phyloP scores from a whole-genome alignment of 2,329 filamentous ascomycete species.

The Aspergillus fijiensis region DNA sequence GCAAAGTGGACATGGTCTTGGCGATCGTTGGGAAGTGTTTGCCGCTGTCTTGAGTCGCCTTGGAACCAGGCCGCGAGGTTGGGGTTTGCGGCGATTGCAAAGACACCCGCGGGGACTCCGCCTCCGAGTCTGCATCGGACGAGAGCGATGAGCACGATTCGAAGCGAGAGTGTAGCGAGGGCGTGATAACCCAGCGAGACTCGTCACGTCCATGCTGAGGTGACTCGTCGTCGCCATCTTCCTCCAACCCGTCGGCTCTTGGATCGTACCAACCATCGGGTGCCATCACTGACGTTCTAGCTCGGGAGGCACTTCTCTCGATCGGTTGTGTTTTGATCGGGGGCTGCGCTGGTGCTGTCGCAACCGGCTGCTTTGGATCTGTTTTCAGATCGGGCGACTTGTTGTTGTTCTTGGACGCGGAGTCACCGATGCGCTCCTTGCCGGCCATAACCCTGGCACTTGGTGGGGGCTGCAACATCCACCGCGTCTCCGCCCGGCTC shows the following conservation, averaged over 20 bases:
- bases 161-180: constrained; percentile 28
- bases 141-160: constrained; percentile 34
- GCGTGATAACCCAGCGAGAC: constrained; percentile 22
- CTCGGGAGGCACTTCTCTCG: neutral
- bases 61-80: constrained; percentile 38
- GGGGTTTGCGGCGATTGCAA: constrained; percentile 38
- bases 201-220: constrained; percentile 23
- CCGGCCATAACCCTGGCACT: constrained; percentile 87
- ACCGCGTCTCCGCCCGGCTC: constrained; percentile 69
- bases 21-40: constrained; percentile 32
- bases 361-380: constrained; percentile 1
- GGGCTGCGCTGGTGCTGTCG: constrained; percentile 14
- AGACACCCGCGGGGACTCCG: constrained; percentile 27
- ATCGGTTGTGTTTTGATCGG: constrained; percentile 12
- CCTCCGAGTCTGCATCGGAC: constrained; percentile 26
- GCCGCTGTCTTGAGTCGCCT: constrained; percentile 33
- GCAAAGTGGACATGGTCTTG: constrained; percentile 34
- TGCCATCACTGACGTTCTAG: neutral
- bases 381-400: constrained; percentile 14
- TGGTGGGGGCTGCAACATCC: constrained; percentile 95
- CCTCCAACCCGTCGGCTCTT: neutral
- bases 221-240: constrained; percentile 3
- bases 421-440: constrained; percentile 54
- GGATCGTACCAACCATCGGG: constrained; percentile 7
- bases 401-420: constrained; percentile 20